Evolutionary conservation across 192 early-diverging fungal species (phyloP).

Genomic region (Hyaloraphidium curvatum): DNA sequence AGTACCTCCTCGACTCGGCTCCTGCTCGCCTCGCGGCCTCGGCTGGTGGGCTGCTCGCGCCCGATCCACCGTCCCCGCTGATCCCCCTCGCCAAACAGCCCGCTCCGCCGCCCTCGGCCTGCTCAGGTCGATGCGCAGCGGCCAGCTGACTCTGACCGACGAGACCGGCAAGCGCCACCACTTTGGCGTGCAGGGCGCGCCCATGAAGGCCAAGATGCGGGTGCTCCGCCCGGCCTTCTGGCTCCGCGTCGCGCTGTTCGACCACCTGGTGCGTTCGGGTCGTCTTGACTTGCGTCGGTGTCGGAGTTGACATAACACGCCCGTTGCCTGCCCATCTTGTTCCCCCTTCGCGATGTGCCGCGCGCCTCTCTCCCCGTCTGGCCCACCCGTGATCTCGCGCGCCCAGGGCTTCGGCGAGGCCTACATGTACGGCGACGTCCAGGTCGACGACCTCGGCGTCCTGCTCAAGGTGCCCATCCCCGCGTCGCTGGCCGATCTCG

Average conservation of each 20-base stretch:
- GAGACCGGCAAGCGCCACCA: constrained; percentile 4
- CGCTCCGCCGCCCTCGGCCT: neutral
- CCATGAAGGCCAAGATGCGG: constrained; percentile 18
- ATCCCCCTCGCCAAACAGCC: no score
- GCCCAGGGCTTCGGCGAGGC: constrained; percentile 50
- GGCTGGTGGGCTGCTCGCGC: no score
- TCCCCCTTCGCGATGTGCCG: neutral
- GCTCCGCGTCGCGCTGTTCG: constrained; percentile 29
- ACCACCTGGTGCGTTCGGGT: constrained; percentile 19
- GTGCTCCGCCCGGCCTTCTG: constrained; percentile 39
- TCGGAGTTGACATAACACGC: neutral
- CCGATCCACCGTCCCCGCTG: no score
- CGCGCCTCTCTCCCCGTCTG: no score
- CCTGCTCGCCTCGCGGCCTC: no score
- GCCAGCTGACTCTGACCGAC: neutral
- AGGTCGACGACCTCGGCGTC: constrained; percentile 27
- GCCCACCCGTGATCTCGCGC: no score
- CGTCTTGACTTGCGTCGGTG: neutral
- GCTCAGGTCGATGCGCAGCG: neutral
- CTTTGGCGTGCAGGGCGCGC: constrained; percentile 21
- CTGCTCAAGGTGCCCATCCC: constrained; percentile 22
- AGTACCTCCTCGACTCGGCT: no score
- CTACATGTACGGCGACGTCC: constrained; percentile 45
- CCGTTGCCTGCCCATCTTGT: neutral
- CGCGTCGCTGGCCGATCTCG: neutral